Evolutionary conservation across 2,329 filamentous ascomycete species (phyloP).

Genomic region (Exophiala aquamarina): DNA sequence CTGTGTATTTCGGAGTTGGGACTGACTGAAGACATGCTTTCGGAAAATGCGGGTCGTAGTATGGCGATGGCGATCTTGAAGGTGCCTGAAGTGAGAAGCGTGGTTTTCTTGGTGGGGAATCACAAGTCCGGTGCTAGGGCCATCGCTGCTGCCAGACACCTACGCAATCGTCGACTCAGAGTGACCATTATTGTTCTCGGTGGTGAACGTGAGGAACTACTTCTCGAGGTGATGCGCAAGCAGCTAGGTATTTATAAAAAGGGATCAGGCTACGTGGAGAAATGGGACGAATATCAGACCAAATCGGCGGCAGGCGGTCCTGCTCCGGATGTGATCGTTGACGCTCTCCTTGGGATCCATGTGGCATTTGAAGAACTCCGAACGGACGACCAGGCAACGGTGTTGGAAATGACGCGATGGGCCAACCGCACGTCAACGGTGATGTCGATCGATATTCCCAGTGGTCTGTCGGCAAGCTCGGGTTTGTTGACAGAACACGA

Average conservation of each 20-base stretch:
- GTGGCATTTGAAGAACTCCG: conserved; percentile 86
- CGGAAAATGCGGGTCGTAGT: conserved; percentile 85
- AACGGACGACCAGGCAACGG: conserved; percentile 76
- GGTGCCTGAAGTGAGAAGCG: conserved; percentile 42
- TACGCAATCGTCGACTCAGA: conserved; percentile 78
- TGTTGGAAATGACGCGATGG: conserved; percentile 91
- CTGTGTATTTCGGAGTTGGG: conserved; percentile 85
- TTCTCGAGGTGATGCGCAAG: conserved; percentile 75
- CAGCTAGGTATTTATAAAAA: conserved; percentile 83
- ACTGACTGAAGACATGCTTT: conserved; percentile 83
- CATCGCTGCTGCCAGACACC: conserved; percentile 79
- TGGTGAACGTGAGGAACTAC: conserved; percentile 76
- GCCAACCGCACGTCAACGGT: conserved; percentile 72
- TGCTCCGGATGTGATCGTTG: conserved; percentile 77
- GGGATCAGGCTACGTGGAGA: conserved; percentile 72
- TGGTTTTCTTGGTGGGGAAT: conserved; percentile 89
- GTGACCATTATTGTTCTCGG: conserved; percentile 82
- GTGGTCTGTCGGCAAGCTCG: conserved; percentile 54
- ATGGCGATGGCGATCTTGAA: conserved; percentile 80
- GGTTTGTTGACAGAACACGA: conserved; percentile 62
- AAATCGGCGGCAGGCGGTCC: conserved; percentile 39
- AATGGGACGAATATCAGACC: conserved; percentile 59
- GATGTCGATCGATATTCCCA: conserved; percentile 86
- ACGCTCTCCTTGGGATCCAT: conserved; percentile 83
- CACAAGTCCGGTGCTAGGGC: conserved; percentile 85